phyloP scores from a whole-genome alignment of 192 early-diverging fungal species.

The Umbelopsis sp. region DNA sequence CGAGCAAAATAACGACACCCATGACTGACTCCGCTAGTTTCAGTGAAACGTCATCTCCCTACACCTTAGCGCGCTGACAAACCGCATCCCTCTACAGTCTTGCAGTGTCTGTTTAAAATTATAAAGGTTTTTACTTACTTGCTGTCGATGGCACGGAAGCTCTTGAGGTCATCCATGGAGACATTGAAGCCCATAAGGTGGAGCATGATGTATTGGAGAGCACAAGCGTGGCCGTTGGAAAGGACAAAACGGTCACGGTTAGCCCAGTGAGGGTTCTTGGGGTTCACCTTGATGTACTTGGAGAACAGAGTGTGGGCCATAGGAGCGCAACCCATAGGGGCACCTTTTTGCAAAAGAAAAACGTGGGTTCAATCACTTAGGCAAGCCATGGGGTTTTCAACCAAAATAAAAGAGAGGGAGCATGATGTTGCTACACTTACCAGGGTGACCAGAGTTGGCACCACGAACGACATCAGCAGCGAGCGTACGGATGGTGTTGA shows the following conservation, averaged over 20 bases:
- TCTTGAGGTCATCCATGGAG: slow-evolving; percentile 87
- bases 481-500: slow-evolving; percentile 91
- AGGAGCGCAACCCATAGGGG: slow-evolving; percentile 97
- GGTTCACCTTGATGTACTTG: slow-evolving; percentile 81
- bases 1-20: no score
- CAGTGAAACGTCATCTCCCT: neutral
- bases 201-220: slow-evolving; percentile 86
- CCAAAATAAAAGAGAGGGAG: neutral
- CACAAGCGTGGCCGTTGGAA: slow-evolving; percentile 98
- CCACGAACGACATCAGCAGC: slow-evolving; percentile 87
- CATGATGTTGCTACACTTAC: slow-evolving; percentile 30
- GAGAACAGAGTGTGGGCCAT: slow-evolving; percentile 91
- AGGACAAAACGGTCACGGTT: slow-evolving; percentile 98
- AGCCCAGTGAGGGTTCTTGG: slow-evolving; percentile 87
- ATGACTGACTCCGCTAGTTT: neutral
- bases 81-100: no score
- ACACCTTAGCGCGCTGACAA: neutral
- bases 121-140: slow-evolving; percentile 57
- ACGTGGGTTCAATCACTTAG: neutral
- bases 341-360: slow-evolving; percentile 53
- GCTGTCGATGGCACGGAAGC: slow-evolving; percentile 81
- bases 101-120: neutral
- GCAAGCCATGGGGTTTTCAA: neutral
- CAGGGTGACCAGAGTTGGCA: slow-evolving; percentile 94
- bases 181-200: slow-evolving; percentile 91